Conservation (phyloP, 2,329 filamentous ascomycete species). For the Metarhizium humberi region DNA sequence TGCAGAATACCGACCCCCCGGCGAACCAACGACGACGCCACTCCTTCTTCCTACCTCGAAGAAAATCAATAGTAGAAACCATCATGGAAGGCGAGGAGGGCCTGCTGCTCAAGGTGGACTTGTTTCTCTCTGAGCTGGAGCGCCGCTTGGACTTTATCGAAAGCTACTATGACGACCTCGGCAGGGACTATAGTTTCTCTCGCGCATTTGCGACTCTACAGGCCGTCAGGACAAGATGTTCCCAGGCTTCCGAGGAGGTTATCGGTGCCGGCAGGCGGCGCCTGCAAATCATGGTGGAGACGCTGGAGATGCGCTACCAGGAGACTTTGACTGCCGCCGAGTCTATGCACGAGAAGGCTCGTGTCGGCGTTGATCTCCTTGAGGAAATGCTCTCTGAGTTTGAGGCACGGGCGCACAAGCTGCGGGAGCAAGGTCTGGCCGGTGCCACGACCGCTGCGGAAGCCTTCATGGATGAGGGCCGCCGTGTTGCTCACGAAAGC, state of each 20-base stretch:
- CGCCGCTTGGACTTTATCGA: constrained; percentile 81
- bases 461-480: constrained; percentile 67
- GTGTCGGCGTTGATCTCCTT: constrained; percentile 76
- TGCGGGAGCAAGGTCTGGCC: constrained; percentile 67
- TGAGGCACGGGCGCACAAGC: constrained; percentile 70
- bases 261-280: constrained; percentile 78
- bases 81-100: constrained; percentile 55
- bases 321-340: constrained; percentile 77
- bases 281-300: constrained; percentile 85
- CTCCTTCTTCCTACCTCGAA: constrained; percentile 47
- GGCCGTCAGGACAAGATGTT: constrained; percentile 79
- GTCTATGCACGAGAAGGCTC: constrained; percentile 84
- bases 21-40: constrained; percentile 37
- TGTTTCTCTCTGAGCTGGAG: constrained; percentile 79
- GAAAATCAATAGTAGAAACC: constrained; percentile 49
- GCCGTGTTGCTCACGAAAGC: constrained; percentile 71
- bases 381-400: constrained; percentile 80
- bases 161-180: constrained; percentile 77
- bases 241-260: constrained; percentile 80
- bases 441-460: constrained; percentile 57
- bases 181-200: constrained; percentile 74
- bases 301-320: constrained; percentile 78
- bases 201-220: constrained; percentile 80
- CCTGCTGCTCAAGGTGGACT: constrained; percentile 58
- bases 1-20: constrained; percentile 17